These are phyloP conservation scores for Candida multigemmis DNA, from an alignment of 805 yeast species.

Conservation along the genomic window DNA sequence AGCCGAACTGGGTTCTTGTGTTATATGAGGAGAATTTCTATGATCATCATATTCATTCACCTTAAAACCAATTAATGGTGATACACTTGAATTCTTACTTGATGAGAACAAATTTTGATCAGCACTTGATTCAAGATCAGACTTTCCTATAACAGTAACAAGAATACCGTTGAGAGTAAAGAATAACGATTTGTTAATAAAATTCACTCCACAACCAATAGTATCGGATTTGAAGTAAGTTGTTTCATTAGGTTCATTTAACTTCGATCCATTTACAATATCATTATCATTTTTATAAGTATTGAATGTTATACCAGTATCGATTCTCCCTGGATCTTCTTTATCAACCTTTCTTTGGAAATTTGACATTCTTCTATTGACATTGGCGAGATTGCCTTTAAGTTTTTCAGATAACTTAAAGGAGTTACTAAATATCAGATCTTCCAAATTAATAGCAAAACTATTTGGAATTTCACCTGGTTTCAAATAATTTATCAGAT, in stretches of 20 bases:
- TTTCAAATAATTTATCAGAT: no score
- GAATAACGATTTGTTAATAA: constrained; percentile 52
- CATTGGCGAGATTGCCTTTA: constrained; percentile 21
- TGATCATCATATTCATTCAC: constrained; percentile 21
- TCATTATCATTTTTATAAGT: constrained; percentile 8
- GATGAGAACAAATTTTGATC: constrained; percentile 12
- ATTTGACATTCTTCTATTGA: constrained; percentile 26
- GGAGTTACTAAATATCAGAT: constrained; percentile 29
- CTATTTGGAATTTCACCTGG: constrained; percentile 35
- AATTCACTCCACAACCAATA: constrained; percentile 81
- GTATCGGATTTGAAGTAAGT: constrained; percentile 35
- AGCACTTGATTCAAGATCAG: constrained; percentile 12
- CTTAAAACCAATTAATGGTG: constrained; percentile 26
- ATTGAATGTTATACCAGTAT: constrained; percentile 26
- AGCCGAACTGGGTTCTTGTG: constrained; percentile 10
- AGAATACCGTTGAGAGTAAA: constrained; percentile 74
- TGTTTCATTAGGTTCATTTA: constrained; percentile 5
- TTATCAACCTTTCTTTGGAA: constrained; percentile 16
- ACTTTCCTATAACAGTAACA: constrained; percentile 14
- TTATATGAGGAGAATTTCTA: constrained; percentile 7
- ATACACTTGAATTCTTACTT: constrained; percentile 20
- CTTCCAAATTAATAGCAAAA: constrained; percentile 31
- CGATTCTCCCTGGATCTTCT: constrained; percentile 22
- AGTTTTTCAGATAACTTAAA: constrained; percentile 19
- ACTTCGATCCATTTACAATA: constrained; percentile 2